Percentiles rank a stretch among this genome's conserved stretches.
phyloP scores from a whole-genome alignment of 2,329 filamentous ascomycete species.

The Diaporthe australafricana region DNA sequence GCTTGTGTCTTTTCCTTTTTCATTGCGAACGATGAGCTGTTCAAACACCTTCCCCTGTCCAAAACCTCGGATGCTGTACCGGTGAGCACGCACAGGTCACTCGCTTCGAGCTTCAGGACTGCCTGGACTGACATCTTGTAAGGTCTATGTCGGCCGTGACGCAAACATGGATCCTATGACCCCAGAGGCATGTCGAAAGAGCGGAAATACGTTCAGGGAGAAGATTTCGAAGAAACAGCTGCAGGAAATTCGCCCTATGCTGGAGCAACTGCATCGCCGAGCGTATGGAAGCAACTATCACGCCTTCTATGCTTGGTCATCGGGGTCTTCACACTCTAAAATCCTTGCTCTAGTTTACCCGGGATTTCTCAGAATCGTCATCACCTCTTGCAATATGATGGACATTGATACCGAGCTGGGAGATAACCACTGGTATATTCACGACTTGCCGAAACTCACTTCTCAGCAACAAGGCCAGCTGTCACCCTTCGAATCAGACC shows the following conservation, averaged over 20 bases:
- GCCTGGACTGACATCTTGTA: not conserved
- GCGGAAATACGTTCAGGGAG: constrained; percentile 35
- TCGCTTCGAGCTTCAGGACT: not conserved
- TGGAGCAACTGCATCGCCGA: constrained; percentile 36
- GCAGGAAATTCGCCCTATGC: constrained; percentile 33
- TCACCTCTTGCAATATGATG: constrained; percentile 46
- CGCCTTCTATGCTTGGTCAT: constrained; percentile 41
- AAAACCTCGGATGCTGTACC: constrained; percentile 37
- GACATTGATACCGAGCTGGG: constrained; percentile 41
- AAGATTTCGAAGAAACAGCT: constrained; percentile 38
- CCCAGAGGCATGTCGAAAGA: constrained; percentile 26
- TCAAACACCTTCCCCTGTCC: constrained; percentile 38
- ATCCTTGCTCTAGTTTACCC: constrained; percentile 42
- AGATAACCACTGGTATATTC: constrained; percentile 46
- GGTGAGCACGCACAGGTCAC: constrained; percentile 16
- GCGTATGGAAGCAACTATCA: constrained; percentile 41
- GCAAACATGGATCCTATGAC: constrained; percentile 39
- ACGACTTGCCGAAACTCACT: constrained; percentile 40
- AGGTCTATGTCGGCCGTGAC: constrained; percentile 43
- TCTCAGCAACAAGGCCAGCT: not conserved
- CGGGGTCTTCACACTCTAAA: constrained; percentile 42
- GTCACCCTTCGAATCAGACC: constrained; percentile 38
- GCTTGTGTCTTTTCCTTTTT: constrained; percentile 43
- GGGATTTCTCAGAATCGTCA: constrained; percentile 41
- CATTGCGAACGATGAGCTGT: constrained; percentile 41